Conservation (phyloP, 179 eudicot genomes). For the Drosera spatulata region DNA sequence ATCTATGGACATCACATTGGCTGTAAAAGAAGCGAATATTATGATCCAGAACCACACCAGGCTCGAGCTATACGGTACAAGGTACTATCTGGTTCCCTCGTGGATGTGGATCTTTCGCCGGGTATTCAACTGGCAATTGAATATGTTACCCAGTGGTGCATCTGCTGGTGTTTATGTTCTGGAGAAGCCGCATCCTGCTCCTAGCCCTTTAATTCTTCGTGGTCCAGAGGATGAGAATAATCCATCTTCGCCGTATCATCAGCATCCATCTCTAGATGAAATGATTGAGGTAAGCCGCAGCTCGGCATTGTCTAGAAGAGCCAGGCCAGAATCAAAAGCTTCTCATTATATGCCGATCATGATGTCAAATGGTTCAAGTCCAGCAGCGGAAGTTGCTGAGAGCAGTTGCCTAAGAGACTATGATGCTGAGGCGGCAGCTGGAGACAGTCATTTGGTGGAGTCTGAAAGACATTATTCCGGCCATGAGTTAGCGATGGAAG, state of each 20-base stretch:
- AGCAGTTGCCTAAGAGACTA: not conserved
- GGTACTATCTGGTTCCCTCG: slow-evolving; percentile 47
- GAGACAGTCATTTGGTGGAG: slow-evolving; percentile 5
- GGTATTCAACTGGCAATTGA: slow-evolving; percentile 75
- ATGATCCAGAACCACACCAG: slow-evolving; percentile 54
- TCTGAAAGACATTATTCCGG: slow-evolving; percentile 6
- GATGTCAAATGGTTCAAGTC: slow-evolving; percentile 11
- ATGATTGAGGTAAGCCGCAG: slow-evolving; percentile 59
- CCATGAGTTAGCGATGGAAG: not conserved
- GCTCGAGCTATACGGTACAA: slow-evolving; percentile 53
- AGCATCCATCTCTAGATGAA: slow-evolving; percentile 65
- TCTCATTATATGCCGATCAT: slow-evolving; percentile 12
- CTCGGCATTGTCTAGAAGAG: slow-evolving; percentile 10
- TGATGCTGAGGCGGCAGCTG: not conserved
- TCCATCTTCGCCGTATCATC: slow-evolving; percentile 15
- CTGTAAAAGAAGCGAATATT: slow-evolving; percentile 49
- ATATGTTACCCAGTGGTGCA: slow-evolving; percentile 24
- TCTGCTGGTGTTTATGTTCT: slow-evolving; percentile 47
- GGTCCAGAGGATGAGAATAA: slow-evolving; percentile 14
- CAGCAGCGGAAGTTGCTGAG: slow-evolving; percentile 1
- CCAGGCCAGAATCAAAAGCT: slow-evolving; percentile 15
- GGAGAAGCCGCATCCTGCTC: slow-evolving; percentile 14
- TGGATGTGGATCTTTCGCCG: slow-evolving; percentile 72
- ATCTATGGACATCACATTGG: slow-evolving; percentile 51
- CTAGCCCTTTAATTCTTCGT: slow-evolving; percentile 11